Conservation (phyloP, 441 rosid species). For the Geranium incanum region DNA sequence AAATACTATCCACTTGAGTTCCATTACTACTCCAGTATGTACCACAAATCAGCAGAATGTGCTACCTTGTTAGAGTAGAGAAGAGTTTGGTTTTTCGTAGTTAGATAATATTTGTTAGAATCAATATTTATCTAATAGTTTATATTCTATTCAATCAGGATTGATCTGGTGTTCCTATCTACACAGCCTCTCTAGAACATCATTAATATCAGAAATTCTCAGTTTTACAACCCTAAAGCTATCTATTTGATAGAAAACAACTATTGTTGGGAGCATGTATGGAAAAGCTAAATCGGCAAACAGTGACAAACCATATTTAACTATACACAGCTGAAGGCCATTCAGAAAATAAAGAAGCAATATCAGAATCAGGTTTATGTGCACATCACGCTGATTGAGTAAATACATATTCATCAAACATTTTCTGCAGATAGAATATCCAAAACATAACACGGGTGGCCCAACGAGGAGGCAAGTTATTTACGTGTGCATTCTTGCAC, state of each 20-base stretch:
- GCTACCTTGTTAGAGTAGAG: no score
- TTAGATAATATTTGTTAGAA: no score
- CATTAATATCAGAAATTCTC: no score
- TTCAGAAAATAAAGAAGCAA: background rate
- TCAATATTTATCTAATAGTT: no score
- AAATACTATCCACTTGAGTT: conserved; percentile 12
- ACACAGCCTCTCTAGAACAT: no score
- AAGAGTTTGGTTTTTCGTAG: no score
- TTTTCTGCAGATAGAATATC: background rate
- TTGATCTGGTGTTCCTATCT: no score
- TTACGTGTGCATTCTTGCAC: background rate
- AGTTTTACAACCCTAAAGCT: background rate
- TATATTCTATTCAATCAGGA: no score
- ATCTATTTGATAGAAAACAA: background rate
- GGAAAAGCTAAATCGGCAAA: background rate
- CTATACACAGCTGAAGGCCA: background rate
- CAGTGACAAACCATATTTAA: background rate
- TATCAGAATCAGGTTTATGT: background rate
- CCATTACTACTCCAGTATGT: background rate
- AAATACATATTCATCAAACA: background rate
- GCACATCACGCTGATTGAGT: background rate
- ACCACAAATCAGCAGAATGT: background rate
- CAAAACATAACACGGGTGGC: background rate
- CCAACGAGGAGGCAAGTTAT: background rate
- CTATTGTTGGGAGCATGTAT: background rate